Conservation (phyloP, 1,284 basidiomycete species). For the Bothia castanella region DNA sequence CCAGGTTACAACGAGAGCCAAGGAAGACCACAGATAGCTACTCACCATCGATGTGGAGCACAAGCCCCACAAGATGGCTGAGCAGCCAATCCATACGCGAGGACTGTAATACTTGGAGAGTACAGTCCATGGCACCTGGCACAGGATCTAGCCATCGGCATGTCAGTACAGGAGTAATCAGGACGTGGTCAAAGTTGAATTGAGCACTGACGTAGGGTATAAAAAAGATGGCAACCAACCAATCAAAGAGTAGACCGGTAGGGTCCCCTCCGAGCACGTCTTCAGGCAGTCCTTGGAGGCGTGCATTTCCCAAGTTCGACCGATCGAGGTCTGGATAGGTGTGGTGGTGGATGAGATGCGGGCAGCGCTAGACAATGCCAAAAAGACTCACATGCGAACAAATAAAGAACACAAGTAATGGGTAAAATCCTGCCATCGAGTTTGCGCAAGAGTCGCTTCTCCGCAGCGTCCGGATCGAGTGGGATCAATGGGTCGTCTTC, state of each 20-base stretch:
- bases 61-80: slow-evolving; percentile 67
- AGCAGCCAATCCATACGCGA: slow-evolving; percentile 59
- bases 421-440: slow-evolving; percentile 67
- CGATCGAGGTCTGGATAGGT: slow-evolving; percentile 58
- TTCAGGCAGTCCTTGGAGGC: slow-evolving; percentile 62
- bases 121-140: slow-evolving; percentile 66
- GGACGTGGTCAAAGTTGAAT: not conserved
- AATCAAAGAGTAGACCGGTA: slow-evolving; percentile 64
- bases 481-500: slow-evolving; percentile 27
- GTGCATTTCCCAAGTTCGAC: slow-evolving; percentile 72
- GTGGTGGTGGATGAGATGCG: not conserved
- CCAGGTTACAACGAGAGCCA: not conserved
- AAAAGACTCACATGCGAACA: slow-evolving; percentile 63
- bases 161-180: not conserved
- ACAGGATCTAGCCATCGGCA: slow-evolving; percentile 50
- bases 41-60: slow-evolving; percentile 67
- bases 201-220: slow-evolving; percentile 62
- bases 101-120: slow-evolving; percentile 65
- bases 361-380: not conserved
- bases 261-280: slow-evolving; percentile 65
- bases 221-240: slow-evolving; percentile 72
- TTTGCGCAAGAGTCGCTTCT: slow-evolving; percentile 58
- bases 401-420: slow-evolving; percentile 65
- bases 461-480: slow-evolving; percentile 36
- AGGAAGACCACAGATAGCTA: not conserved